Percentiles rank a stretch among this genome's conserved stretches.
phyloP scores from a whole-genome alignment of 1,284 basidiomycete species.

The Naganishia albida region DNA sequence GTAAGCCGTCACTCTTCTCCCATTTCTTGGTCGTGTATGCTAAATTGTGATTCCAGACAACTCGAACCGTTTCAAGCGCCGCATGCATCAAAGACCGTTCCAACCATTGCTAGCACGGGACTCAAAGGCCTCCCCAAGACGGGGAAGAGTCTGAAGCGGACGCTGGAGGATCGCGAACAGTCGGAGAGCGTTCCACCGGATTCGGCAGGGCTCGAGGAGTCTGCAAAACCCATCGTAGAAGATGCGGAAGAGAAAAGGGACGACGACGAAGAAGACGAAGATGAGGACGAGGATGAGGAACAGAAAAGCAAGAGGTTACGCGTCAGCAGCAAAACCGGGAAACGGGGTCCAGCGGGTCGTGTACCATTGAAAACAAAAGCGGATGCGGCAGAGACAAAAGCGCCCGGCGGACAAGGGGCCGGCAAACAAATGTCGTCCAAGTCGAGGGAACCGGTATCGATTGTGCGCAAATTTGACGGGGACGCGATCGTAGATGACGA shows the following conservation, averaged over 20 bases:
- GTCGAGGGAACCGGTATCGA: slow-evolving; percentile 44
- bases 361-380: slow-evolving; percentile 12
- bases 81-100: slow-evolving; percentile 5
- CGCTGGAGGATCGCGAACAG: slow-evolving; percentile 7
- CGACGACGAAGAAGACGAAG: slow-evolving; percentile 33
- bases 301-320: slow-evolving; percentile 18
- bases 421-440: slow-evolving; percentile 39
- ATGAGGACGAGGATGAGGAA: slow-evolving; percentile 27
- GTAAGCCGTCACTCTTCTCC: slow-evolving; percentile 28
- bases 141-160: slow-evolving; percentile 13
- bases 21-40: background rate
- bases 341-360: slow-evolving; percentile 22
- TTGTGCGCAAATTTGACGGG: slow-evolving; percentile 43
- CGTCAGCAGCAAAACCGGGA: slow-evolving; percentile 9
- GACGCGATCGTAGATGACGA: slow-evolving; percentile 44
- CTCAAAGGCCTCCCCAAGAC: slow-evolving; percentile 19
- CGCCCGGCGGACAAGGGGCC: slow-evolving; percentile 30
- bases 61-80: slow-evolving; percentile 36
- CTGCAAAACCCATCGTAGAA: slow-evolving; percentile 10
- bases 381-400: slow-evolving; percentile 33
- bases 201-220: background rate
- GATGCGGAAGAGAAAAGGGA: slow-evolving; percentile 28
- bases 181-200: slow-evolving; percentile 9
- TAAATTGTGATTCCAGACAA: slow-evolving; percentile 20
- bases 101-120: background rate